Percentiles rank a stretch among this genome's conserved stretches.
Conservation (phyloP, 495 filamentous ascomycete genomes). For the Mycothermus thermophilus region DNA sequence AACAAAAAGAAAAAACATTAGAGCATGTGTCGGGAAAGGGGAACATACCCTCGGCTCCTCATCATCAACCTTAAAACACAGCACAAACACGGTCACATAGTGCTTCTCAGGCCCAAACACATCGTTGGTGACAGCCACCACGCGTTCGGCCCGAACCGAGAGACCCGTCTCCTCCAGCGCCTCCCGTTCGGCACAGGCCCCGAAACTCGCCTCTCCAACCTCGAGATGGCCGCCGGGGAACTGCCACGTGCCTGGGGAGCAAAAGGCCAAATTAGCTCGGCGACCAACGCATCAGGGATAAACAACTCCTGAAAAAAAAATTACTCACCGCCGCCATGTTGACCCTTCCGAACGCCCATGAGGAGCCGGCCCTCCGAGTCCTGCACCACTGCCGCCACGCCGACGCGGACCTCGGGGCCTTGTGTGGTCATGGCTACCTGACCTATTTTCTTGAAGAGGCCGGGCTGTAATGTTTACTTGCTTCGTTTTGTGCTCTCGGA, state of each 20-base stretch:
- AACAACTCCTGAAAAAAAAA: too few species aligned
- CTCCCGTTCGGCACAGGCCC: slow-evolving; percentile 48
- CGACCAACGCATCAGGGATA: neutral
- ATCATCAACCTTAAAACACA: slow-evolving; percentile 28
- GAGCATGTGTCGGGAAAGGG: too few species aligned
- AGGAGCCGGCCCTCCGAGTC: slow-evolving; percentile 24
- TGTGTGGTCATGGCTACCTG: slow-evolving; percentile 6
- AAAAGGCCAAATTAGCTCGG: neutral
- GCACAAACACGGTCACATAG: slow-evolving; percentile 53
- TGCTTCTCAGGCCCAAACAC: slow-evolving; percentile 44
- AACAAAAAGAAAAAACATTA: too few species aligned
- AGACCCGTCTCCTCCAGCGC: slow-evolving; percentile 54
- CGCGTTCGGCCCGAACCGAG: slow-evolving; percentile 28
- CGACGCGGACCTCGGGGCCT: slow-evolving; percentile 18
- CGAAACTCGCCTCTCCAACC: slow-evolving; percentile 43
- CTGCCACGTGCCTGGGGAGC: slow-evolving; percentile 33
- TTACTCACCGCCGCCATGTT: slow-evolving; percentile 25
- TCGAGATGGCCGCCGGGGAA: slow-evolving; percentile 60
- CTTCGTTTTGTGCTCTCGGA: too few species aligned
- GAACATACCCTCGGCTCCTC: slow-evolving; percentile 34
- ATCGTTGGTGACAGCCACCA: slow-evolving; percentile 46
- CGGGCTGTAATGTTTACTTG: too few species aligned
- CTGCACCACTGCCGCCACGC: slow-evolving; percentile 27
- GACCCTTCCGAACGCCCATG: slow-evolving; percentile 27
- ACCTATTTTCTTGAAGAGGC: neutral